A percentile compares a stretch with the other conserved stretches of the same genome.
These are phyloP conservation scores for Ricinus communis DNA, from an alignment of 345 rosid species.

Conservation along the genomic window DNA sequence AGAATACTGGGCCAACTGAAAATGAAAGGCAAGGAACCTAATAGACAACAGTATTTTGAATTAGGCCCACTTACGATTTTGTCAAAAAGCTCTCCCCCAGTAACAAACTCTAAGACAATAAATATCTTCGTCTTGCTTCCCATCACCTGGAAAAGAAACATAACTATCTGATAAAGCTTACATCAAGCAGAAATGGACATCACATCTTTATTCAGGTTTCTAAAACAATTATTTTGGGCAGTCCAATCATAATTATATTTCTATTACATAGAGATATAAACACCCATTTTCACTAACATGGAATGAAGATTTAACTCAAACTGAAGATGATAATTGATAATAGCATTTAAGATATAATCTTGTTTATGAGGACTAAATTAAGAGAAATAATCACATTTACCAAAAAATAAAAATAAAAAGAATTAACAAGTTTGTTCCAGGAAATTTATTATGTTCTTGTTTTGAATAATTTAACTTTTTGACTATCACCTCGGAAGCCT, in stretches of 20 bases:
- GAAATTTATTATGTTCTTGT: background rate
- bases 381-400: background rate
- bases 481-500: background rate
- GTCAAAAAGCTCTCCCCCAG: constrained; percentile 37
- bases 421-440: no score
- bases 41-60: background rate
- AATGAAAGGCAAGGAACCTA: background rate
- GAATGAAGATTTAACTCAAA: background rate
- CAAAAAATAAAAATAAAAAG: no score
- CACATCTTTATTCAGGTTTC: background rate
- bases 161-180: background rate
- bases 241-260: background rate
- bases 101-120: constrained; percentile 34
- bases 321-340: background rate
- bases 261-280: background rate
- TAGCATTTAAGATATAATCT: background rate
- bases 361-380: background rate
- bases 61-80: constrained; percentile 26
- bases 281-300: background rate
- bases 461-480: background rate
- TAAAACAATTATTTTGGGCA: background rate
- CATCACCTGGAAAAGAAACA: constrained; percentile 27
- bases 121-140: constrained; percentile 36
- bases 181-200: background rate
- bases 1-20: background rate